Percentiles rank a stretch among this genome's conserved stretches.
Evolutionary conservation across 768 basidiomycete genomes (phyloP).

Genomic region (Cystofilobasidium ferigula): DNA sequence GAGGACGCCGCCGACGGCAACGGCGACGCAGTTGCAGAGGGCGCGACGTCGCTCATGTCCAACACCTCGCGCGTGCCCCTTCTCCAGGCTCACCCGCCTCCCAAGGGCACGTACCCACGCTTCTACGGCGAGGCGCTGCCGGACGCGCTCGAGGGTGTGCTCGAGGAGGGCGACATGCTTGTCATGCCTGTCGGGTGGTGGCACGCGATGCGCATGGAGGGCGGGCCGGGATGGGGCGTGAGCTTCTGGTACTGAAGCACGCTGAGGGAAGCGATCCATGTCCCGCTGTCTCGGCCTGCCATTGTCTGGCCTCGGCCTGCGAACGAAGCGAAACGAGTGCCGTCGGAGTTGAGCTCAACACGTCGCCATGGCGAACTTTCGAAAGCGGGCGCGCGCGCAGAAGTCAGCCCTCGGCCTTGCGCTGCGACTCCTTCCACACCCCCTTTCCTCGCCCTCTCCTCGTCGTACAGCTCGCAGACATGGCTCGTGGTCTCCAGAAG

Average conservation of each 20-base stretch:
- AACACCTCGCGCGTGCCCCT: slow-evolving; percentile 24
- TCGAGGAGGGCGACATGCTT: slow-evolving; percentile 23
- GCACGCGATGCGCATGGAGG: slow-evolving; percentile 25
- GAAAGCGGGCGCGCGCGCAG: no score
- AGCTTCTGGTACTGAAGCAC: slow-evolving; percentile 27
- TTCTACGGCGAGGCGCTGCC: slow-evolving; percentile 21
- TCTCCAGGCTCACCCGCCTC: background rate
- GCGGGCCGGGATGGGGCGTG: slow-evolving; percentile 19
- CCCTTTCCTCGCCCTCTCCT: background rate
- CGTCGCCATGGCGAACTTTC: no score
- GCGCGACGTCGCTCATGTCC: slow-evolving; percentile 7
- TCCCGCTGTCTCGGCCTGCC: no score
- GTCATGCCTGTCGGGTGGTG: slow-evolving; percentile 22
- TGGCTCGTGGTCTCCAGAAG: slow-evolving; percentile 25
- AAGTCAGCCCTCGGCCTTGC: no score
- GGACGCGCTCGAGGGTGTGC: slow-evolving; percentile 22
- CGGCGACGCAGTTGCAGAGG: slow-evolving; percentile 1
- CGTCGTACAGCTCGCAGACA: background rate
- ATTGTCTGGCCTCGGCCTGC: no score
- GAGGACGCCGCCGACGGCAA: slow-evolving; percentile 10
- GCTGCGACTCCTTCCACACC: no score
- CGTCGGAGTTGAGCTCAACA: no score
- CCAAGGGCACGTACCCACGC: background rate
- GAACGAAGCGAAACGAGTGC: no score
- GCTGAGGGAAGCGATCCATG: no score